Percentiles rank a stretch among this genome's conserved stretches.
These are phyloP conservation scores for Persicaria maculosa DNA, from an alignment of 148 eudicot genomes.

Conservation along the genomic window DNA sequence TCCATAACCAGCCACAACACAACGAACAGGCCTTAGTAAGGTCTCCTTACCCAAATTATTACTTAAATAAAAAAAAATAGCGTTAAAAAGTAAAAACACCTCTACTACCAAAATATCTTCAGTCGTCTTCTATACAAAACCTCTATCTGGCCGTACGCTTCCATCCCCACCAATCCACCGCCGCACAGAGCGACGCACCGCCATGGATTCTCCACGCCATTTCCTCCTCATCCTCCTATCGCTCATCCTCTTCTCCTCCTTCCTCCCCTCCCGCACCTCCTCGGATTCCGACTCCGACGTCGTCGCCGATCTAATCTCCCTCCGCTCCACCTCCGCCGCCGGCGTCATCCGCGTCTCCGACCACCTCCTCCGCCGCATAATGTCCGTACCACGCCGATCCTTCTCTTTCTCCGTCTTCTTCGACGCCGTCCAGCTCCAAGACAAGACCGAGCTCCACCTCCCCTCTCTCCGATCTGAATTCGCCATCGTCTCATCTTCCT, in stretches of 20 bases:
- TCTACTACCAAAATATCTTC: too few relatives aligned
- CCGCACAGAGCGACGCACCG: too few relatives aligned
- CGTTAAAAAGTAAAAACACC: too few relatives aligned
- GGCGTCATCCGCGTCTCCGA: constrained; percentile 68
- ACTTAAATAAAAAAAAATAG: too few relatives aligned
- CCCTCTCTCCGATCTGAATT: constrained; percentile 54
- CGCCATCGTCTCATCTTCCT: constrained; percentile 49
- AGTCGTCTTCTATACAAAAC: too few relatives aligned
- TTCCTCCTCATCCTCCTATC: not conserved
- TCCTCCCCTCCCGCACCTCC: not conserved
- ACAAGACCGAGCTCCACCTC: too few relatives aligned
- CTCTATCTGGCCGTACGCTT: too few relatives aligned
- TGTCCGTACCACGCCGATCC: constrained; percentile 49
- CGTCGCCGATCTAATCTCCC: constrained; percentile 43
- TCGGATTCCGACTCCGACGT: constrained; percentile 20
- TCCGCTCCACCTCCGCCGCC: constrained; percentile 52
- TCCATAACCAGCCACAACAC: too few relatives aligned
- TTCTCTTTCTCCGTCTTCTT: constrained; percentile 69
- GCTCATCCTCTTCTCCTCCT: constrained; percentile 5
- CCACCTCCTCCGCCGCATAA: constrained; percentile 48
- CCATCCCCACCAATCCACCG: too few relatives aligned
- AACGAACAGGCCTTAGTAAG: too few relatives aligned
- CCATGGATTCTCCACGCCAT: too few relatives aligned
- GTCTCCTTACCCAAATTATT: too few relatives aligned
- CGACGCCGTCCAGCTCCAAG: constrained; percentile 40